Evolutionary conservation across 2,329 filamentous ascomycete species (phyloP), one percentile per base, ranked within the genome.

Genomic region (Fusarium equiseti): DNA sequence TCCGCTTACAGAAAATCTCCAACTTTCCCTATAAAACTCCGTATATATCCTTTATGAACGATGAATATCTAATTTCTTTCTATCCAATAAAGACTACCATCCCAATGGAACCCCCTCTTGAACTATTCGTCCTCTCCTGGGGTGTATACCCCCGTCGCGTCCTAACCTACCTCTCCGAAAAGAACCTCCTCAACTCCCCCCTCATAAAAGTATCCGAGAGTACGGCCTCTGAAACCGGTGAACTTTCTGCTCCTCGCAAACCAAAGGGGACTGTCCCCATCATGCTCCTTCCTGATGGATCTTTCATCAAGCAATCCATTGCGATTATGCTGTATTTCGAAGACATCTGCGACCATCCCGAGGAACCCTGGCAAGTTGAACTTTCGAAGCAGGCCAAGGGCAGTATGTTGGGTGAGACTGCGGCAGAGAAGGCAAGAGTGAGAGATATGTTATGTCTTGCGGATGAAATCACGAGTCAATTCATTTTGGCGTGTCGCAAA

Each of bases 231-330:
- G 31, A 27, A 1, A 24, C 43, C 2, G 57, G 65, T 6, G 56
- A 20, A 3, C 4, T 58, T 0, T 44, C 43, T 0, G 64, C 70
- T 6, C 59, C 55, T 2, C 68, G 71, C 0, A 73, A 72, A 13
- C 71, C 71, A 8, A 26, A 22, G 4, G 71, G 71, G 0, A 58
- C 60, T 5, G 57, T 48, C 3, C 71, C 71, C 0, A 40, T 73
- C 1, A 38, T 73, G 2, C 57, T 58, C 4, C 61, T 73, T 1
- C 61, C 68, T 2, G 64, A 73, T 3, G 68, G 71, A 4, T 38
- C 45, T 1, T 73, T 72, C 11, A 73, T 73, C 56, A 73, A 64
- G 12, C 61, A 73, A 31, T 73, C 71, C 0, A 18, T 73, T 3
- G 56, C 71, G 5, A 73, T 72, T 5, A 24, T 73, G 3, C 59